phyloP scores from a whole-genome alignment of 2,329 filamentous ascomycete species.

The Phialophora expanda region DNA sequence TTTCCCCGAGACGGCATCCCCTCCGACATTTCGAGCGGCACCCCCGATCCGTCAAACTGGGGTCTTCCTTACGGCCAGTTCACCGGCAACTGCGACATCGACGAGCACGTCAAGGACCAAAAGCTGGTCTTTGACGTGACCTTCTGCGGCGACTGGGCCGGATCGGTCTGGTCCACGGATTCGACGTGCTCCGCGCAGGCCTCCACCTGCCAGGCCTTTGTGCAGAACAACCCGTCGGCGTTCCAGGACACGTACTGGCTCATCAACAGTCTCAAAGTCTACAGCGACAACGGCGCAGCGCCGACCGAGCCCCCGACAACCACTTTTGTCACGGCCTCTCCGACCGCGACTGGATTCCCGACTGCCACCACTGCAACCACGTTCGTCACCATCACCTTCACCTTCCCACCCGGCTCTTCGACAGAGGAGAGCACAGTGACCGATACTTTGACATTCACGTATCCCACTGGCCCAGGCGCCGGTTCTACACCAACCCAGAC shows the following conservation, averaged over 20 bases:
- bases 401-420: background rate
- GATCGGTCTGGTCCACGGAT: conserved; percentile 66
- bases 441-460: background rate
- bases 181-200: conserved; percentile 65
- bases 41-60: conserved; percentile 71
- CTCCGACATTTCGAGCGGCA: conserved; percentile 62
- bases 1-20: conserved; percentile 73
- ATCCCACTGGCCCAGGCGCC: background rate
- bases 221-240: conserved; percentile 69
- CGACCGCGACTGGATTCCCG: background rate
- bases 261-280: conserved; percentile 39
- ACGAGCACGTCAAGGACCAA: conserved; percentile 71
- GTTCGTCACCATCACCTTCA: conserved; percentile 8
- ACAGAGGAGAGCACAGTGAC: background rate
- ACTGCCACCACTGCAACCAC: conserved; percentile 3
- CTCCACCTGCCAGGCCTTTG: conserved; percentile 72
- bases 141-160: conserved; percentile 92
- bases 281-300: conserved; percentile 29
- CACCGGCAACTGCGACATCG: conserved; percentile 72
- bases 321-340: background rate
- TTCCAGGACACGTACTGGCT: conserved; percentile 68
- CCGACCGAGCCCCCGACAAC: conserved; percentile 10
- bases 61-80: conserved; percentile 72
- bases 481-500: background rate
- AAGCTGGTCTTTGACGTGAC: conserved; percentile 81